These are phyloP conservation scores for Chaetomium globosum DNA, from an alignment of 2,329 filamentous ascomycete genomes.

Conservation along the genomic window DNA sequence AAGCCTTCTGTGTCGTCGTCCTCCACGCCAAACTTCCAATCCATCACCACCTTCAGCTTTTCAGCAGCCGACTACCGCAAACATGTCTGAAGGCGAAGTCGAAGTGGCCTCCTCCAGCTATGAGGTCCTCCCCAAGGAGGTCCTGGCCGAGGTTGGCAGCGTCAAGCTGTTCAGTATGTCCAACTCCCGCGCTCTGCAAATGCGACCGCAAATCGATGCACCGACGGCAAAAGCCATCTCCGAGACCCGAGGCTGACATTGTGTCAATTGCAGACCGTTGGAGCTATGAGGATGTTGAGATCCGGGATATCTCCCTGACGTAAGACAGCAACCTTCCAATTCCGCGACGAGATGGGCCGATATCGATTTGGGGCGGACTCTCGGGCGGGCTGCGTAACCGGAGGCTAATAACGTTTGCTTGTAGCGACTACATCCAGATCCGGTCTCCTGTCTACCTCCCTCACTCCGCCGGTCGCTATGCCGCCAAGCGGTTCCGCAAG, in stretches of 20 bases:
- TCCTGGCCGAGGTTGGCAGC: conserved; percentile 83
- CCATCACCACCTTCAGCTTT: conserved; percentile 36
- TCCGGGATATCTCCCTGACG: conserved; percentile 99
- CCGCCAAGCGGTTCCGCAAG: conserved; percentile 99
- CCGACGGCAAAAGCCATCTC: conserved; percentile 14
- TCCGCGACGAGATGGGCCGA: conserved; percentile 16
- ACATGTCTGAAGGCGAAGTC: conserved; percentile 96
- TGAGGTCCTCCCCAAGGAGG: conserved; percentile 89
- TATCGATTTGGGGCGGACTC: conserved; percentile 10
- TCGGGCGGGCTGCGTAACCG: conserved; percentile 15
- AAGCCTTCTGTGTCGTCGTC: conserved; percentile 30
- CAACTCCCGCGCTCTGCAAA: conserved; percentile 8
- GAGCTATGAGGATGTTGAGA: conserved; percentile 97
- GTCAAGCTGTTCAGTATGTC: conserved; percentile 81
- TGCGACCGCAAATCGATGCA: conserved; percentile 24
- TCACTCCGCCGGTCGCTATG: conserved; percentile 98
- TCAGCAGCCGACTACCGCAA: conserved; percentile 46
- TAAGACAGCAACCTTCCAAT: conserved; percentile 59
- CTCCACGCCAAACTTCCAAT: conserved; percentile 36
- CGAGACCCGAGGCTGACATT: conserved; percentile 28
- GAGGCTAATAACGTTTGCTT: conserved; percentile 43
- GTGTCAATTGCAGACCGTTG: conserved; percentile 80
- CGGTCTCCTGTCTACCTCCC: conserved; percentile 98
- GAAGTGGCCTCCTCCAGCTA: conserved; percentile 78
- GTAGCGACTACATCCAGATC: conserved; percentile 99